Base-by-base conservation (phyloP, 1,284 basidiomycete genomes). In the Trichosporon asahii region DNA sequence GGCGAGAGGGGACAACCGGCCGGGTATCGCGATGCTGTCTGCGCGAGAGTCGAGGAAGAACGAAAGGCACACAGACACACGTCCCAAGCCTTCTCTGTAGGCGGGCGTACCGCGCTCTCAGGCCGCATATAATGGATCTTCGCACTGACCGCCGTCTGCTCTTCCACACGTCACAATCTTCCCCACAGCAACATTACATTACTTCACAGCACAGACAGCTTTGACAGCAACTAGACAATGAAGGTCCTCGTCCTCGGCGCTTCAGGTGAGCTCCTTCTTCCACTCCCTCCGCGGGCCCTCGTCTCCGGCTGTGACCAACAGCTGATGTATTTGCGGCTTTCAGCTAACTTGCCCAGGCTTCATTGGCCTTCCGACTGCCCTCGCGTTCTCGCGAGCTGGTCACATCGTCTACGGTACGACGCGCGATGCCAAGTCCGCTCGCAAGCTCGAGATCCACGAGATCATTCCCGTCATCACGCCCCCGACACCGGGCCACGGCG, bases 361-460 rank as follows among this genome's bases (percentile, higher is more conserved):
- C 78, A 85, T 88, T 69, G 87, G 86, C 7, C 76, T 84, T 9
- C 85, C 86, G 6, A 82, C 83, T 25, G 85, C 86, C 1, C 84
- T 86, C 66, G 87, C 87, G 0, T 82, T 87, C 63, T 79, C 84
- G 4, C 85, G 87, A n/a, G 85, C 85, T 0, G 88, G 88, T 0
- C 86, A 88, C 72, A 82, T 85, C 29, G 87, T 88, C 3, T 87
- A 86, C 68, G 87, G 87, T 25, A 79, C 84, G 14, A 86, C 86
- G 0, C 85, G 88, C 4, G 79, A 82, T 7, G 76, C 72, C 5
- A 85, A 85, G 67, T 66, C 66, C 2, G 75, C 72, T 1, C 84
- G 82, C 0, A 83, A 84, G 64, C 81, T 88, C 1, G 81, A 83
- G 1, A 81, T 82, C 14, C 84, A 87, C 75, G 87, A 88, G 78